A percentile compares a stretch with the other conserved stretches of the same genome.
These are phyloP conservation scores for Rhizodiscina lignyota DNA, from an alignment of 495 filamentous ascomycete genomes.

Conservation along the genomic window DNA sequence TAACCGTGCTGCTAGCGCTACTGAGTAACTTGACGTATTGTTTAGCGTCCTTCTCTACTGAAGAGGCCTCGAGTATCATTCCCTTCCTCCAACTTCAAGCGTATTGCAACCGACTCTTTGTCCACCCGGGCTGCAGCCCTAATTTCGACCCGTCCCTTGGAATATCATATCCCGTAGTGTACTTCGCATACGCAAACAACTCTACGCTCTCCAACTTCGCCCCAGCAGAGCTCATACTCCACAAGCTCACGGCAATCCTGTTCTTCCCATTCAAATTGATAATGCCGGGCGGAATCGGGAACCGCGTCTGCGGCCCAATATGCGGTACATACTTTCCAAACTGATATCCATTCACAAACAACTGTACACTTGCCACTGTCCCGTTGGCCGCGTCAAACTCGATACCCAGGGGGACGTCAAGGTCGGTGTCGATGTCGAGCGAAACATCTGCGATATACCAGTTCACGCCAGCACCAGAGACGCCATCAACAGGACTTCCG, in stretches of 20 bases:
- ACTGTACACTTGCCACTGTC: no score
- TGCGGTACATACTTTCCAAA: constrained; percentile 52
- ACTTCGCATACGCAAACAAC: constrained; percentile 23
- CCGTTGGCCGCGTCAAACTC: constrained; percentile 14
- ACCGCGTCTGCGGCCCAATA: constrained; percentile 50
- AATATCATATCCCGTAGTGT: constrained; percentile 13
- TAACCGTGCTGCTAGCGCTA: no score
- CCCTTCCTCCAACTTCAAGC: no score
- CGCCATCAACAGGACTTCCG: constrained; percentile 7
- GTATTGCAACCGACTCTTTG: constrained; percentile 11
- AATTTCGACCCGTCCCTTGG: constrained; percentile 10
- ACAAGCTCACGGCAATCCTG: constrained; percentile 20
- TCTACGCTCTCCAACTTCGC: constrained; percentile 40
- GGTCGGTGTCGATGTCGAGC: constrained; percentile 17
- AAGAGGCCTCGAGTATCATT: no score
- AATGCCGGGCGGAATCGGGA: constrained; percentile 23
- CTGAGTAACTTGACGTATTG: no score
- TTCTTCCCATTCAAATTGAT: constrained; percentile 22
- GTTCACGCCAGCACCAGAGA: constrained; percentile 3
- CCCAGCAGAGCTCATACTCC: constrained; percentile 36
- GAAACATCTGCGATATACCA: constrained; percentile 17
- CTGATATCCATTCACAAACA: constrained; percentile 69
- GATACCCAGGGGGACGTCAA: constrained; percentile 27
- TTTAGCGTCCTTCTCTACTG: no score
- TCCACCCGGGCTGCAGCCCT: constrained; percentile 15